Evolutionary conservation across 441 rosid species (phyloP).

Genomic region (Omphalea diandra): DNA sequence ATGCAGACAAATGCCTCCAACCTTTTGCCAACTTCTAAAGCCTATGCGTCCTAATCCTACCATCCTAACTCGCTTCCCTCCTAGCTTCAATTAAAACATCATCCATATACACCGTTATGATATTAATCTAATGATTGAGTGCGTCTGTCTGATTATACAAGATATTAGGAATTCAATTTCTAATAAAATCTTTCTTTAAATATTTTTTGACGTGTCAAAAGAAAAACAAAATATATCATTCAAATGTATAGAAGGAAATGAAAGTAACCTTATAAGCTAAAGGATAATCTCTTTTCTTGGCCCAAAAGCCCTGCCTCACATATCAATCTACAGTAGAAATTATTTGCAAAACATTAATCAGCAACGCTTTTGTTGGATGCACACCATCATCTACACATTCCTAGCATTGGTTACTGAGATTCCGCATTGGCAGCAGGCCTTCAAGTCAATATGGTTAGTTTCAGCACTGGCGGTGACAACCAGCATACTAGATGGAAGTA

Average conservation of each 20-base stretch:
- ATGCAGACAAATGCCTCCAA: too few relatives aligned
- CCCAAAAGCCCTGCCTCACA: constrained; percentile 42
- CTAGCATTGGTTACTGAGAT: constrained; percentile 38
- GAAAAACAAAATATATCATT: neutral
- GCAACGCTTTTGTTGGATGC: constrained; percentile 47
- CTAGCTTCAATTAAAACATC: too few relatives aligned
- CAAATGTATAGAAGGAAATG: neutral
- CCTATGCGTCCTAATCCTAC: too few relatives aligned
- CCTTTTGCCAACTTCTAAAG: too few relatives aligned
- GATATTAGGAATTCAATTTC: neutral
- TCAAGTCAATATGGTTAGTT: constrained; percentile 44
- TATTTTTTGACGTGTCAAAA: neutral
- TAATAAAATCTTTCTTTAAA: too few relatives aligned
- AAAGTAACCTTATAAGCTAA: constrained; percentile 46
- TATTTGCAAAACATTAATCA: constrained; percentile 48
- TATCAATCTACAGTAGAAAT: constrained; percentile 50
- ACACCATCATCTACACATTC: constrained; percentile 38
- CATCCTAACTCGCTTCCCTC: too few relatives aligned
- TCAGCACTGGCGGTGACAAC: constrained; percentile 55
- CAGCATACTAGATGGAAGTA: constrained; percentile 34
- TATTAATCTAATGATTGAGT: too few relatives aligned
- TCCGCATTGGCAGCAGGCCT: constrained; percentile 49
- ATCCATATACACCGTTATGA: too few relatives aligned
- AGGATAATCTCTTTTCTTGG: constrained; percentile 33
- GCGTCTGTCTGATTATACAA: too few relatives aligned